Evolutionary conservation across 1,139 yeast genomes (phyloP), one percentile per base, ranked within the genome.

Genomic region (Diutina ranongensis): DNA sequence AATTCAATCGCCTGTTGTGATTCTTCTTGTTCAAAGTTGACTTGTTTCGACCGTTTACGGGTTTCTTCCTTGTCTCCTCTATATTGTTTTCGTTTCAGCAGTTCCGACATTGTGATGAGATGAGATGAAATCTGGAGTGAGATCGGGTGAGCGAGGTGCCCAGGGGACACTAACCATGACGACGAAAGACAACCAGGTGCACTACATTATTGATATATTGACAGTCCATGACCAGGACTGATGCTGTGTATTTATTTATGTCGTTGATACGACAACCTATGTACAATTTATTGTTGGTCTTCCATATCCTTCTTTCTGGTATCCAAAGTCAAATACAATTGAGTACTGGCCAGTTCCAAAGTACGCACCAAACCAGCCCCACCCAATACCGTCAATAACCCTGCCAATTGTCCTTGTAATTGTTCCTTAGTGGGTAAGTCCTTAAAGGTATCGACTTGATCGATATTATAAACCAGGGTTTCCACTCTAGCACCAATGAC

Each of bases 301-400:
- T 35, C 42, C 42, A 38, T n/a, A 25, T 38, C 42, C 13, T 22
- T 16, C 32, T 22, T 25, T 13, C 42, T 25, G 12, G 42, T 22
- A 50, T 80, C 79, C 63, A 88, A 64, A 7, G 94, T 84, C 61
- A 88, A 69, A 56, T 85, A 85, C 54, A 89, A 73, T 50, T 69
- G 65, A 53, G 78, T 78, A 28, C 84, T 67, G 18, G 86, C 70
- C 27, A 84, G 64, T 63, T 84, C 83, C 61, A 89, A 72, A 25
- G 95, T 85, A 63, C 77, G 77, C 5, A 85, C 94, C 60, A 89
- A 72, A 2, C 95, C 94, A 41, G 88, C 94, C 57, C 97, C 97
- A 50, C 95, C 86, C 51, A 85, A 72, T 48, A 83, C 67, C 15
- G 89, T 81, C 60, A 89, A 76, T 49, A 87, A 71, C n/a, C 95